Base-by-base conservation (phyloP, 73 alveolate genomes). In the Paramecium sexaurelia region DNA sequence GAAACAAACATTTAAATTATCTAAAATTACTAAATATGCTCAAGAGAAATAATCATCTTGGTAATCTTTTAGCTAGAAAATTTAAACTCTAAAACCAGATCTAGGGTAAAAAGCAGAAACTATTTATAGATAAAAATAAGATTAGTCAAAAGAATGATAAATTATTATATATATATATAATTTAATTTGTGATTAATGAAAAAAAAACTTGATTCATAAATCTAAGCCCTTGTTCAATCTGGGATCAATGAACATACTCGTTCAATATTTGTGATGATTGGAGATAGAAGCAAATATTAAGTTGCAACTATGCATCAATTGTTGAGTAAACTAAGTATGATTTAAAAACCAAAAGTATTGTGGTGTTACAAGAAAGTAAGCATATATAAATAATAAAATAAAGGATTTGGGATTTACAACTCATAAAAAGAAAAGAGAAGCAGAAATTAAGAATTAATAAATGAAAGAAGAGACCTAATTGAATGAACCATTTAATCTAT, bases 401-500 rank as follows among this genome's bases (percentile, higher is more conserved):
- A 51, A 51, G 67, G 99, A 99, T 85, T 92, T 99, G 13, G 99
- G 99, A 57, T 99, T 98, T 95, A 95, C 99, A 67, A 96, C 99
- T 32, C 99, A 98, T 94, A 97, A 97, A 91, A 96, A 97, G 94
- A 99, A 99, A 95, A 97, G 99, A 47, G 95, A 98, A 97, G 96
- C 97, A 96, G 98, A 97, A 95, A 95, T 97, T 78, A 97, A 97
- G 94, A 96, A 97, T 66, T 93, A 94, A 95, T 91, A 94, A 95
- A 91, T 90, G 87, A 95, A 95, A 71, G 97, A 99, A 6, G 97
- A 95, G 57, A 93, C 94, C 41, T 99, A 98, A 55, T 99, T 96
- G 78, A 99, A 98, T 85, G 99, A 99, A 87, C 99, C 99, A 57
- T 98, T 99, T 84, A 99, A 98, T 86, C 92, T 99, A 55, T 99